phyloP scores from a whole-genome alignment of 306 rosid species.

The Ziziphus jujuba region DNA sequence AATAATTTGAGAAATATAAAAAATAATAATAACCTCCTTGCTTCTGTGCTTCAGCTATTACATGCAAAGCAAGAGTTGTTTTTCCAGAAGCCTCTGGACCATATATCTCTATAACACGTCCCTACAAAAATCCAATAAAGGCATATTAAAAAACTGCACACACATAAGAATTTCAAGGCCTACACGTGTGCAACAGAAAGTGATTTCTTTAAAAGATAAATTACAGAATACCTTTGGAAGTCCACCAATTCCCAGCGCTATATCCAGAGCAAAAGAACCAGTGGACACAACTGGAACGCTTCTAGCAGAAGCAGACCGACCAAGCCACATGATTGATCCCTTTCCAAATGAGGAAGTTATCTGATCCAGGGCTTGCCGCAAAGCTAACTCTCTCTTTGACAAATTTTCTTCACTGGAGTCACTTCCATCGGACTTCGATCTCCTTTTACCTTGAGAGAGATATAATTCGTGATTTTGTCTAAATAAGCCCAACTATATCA shows the following conservation, averaged over 20 bases:
- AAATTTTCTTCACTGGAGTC: conserved; percentile 63
- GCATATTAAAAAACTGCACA: conserved; percentile 21
- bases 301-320: conserved; percentile 47
- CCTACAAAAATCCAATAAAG: conserved; percentile 47
- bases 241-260: conserved; percentile 81
- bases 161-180: neutral
- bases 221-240: conserved; percentile 72
- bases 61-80: conserved; percentile 87
- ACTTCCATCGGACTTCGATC: conserved; percentile 69
- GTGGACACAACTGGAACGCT: conserved; percentile 76
- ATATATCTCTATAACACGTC: conserved; percentile 89
- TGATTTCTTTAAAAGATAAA: neutral
- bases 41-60: conserved; percentile 91
- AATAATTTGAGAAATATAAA: neutral
- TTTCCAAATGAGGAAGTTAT: conserved; percentile 83
- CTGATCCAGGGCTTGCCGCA: conserved; percentile 89
- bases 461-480: neutral
- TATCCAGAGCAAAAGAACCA: conserved; percentile 82
- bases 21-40: conserved; percentile 64
- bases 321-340: conserved; percentile 97
- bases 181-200: neutral
- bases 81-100: conserved; percentile 98
- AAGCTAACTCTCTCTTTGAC: conserved; percentile 79
- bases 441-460: conserved; percentile 54
- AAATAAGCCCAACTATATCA: neutral